phyloP scores from a whole-genome alignment of 2,329 filamentous ascomycete species.

The Exserohilum turcica region DNA sequence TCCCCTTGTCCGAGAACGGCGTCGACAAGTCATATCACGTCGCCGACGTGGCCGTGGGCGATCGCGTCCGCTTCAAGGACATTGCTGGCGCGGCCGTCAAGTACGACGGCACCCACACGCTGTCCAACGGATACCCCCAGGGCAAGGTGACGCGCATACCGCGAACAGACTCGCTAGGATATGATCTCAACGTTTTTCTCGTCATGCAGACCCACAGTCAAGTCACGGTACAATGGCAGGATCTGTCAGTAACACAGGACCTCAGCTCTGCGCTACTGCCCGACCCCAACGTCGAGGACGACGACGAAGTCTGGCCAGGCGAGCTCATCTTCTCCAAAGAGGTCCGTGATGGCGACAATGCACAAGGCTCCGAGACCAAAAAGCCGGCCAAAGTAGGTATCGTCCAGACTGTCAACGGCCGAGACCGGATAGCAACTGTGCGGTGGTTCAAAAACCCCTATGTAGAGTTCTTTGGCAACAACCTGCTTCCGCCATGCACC shows the following conservation, averaged over 20 bases:
- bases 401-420: constrained; percentile 60
- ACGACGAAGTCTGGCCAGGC: constrained; percentile 63
- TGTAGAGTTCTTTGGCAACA: constrained; percentile 40
- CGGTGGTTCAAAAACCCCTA: constrained; percentile 56
- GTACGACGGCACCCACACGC: constrained; percentile 50
- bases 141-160: constrained; percentile 54
- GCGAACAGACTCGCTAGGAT: constrained; percentile 57
- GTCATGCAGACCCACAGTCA: constrained; percentile 56
- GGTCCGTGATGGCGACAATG: constrained; percentile 18
- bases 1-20: constrained; percentile 32
- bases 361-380: constrained; percentile 38
- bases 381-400: constrained; percentile 60
- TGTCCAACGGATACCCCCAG: constrained; percentile 40
- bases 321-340: constrained; percentile 60
- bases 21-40: constrained; percentile 40
- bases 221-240: constrained; percentile 65
- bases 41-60: constrained; percentile 51
- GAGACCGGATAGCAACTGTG: constrained; percentile 61
- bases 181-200: constrained; percentile 63
- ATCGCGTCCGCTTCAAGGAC: constrained; percentile 62
- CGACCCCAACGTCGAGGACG: constrained; percentile 58
- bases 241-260: constrained; percentile 57
- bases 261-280: constrained; percentile 54
- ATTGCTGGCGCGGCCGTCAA: constrained; percentile 56
- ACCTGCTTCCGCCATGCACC: constrained; percentile 51